These are phyloP conservation scores for Lachancea lanzarotensis DNA, from an alignment of 805 yeast species.

Conservation along the genomic window DNA sequence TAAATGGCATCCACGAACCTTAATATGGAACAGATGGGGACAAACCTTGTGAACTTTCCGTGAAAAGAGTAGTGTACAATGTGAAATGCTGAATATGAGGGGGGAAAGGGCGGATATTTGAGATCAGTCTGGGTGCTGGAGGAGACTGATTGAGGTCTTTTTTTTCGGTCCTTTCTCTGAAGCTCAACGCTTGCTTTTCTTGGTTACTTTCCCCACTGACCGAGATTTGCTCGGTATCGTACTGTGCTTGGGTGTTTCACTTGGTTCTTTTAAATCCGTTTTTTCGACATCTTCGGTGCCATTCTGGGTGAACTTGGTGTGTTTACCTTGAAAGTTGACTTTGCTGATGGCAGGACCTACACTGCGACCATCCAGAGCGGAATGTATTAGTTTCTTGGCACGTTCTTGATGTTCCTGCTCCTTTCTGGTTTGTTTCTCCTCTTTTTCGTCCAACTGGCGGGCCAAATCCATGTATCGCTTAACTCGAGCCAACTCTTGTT, in stretches of 20 bases:
- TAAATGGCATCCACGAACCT: too few relatives aligned
- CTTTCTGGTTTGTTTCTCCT: slow-evolving; percentile 19
- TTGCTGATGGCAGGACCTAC: slow-evolving; percentile 47
- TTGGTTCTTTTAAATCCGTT: neutral
- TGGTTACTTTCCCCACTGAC: neutral
- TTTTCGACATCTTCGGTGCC: too few relatives aligned
- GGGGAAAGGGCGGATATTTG: too few relatives aligned
- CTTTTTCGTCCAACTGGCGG: slow-evolving; percentile 25
- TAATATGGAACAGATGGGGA: too few relatives aligned
- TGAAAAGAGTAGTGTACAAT: neutral
- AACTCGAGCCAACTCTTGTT: slow-evolving; percentile 59
- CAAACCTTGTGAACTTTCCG: too few relatives aligned
- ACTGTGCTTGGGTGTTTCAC: neutral
- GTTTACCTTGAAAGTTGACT: slow-evolving; percentile 47
- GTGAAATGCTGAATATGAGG: neutral
- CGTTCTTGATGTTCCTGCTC: slow-evolving; percentile 31
- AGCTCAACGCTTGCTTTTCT: neutral
- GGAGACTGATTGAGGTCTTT: too few relatives aligned
- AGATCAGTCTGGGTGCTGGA: too few relatives aligned
- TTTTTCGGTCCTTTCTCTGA: too few relatives aligned
- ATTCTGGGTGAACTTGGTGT: slow-evolving; percentile 38
- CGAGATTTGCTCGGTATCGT: neutral
- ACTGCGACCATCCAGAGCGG: slow-evolving; percentile 36
- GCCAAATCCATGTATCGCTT: slow-evolving; percentile 60
- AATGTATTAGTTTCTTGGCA: slow-evolving; percentile 43